Conservation (phyloP, 345 rosid species). For the Melaleuca quinquenervia region DNA sequence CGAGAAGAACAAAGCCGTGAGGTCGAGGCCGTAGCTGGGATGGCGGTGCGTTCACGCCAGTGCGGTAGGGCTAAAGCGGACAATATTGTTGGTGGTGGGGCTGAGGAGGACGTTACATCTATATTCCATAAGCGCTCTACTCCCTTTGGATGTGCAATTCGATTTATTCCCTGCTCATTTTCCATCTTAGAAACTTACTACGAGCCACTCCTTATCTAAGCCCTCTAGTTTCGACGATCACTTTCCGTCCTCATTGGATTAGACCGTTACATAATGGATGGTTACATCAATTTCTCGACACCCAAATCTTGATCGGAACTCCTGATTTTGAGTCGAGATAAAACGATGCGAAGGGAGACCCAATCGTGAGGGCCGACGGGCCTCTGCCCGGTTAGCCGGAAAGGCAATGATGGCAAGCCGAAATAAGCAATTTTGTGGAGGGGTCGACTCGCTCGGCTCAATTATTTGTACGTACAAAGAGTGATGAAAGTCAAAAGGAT, state of each 20-base stretch:
- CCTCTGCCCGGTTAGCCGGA: neutral
- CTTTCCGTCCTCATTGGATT: fast-evolving
- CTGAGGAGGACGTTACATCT: too few species aligned
- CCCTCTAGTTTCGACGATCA: neutral
- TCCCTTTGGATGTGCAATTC: fast-evolving
- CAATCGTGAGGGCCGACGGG: fast-evolving
- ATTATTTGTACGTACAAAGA: neutral
- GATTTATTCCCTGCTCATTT: neutral
- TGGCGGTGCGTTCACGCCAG: too few species aligned
- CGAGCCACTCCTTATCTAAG: fast-evolving
- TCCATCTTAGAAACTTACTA: fast-evolving
- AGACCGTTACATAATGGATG: neutral
- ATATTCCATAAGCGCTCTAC: too few species aligned
- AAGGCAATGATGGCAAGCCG: neutral
- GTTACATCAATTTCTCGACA: neutral
- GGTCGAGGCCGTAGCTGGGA: too few species aligned
- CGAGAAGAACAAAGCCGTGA: too few species aligned
- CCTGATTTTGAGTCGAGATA: neutral
- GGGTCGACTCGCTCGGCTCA: neutral
- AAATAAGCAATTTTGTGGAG: neutral
- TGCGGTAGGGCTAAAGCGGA: too few species aligned
- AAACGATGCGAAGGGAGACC: neutral
- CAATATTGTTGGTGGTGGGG: too few species aligned
- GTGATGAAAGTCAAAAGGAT: neutral
- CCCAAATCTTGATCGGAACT: neutral